Percentiles rank a stretch among this genome's conserved stretches.
Conservation (phyloP, 352 stramenopile genomes). For the Phytophthora rubi region DNA sequence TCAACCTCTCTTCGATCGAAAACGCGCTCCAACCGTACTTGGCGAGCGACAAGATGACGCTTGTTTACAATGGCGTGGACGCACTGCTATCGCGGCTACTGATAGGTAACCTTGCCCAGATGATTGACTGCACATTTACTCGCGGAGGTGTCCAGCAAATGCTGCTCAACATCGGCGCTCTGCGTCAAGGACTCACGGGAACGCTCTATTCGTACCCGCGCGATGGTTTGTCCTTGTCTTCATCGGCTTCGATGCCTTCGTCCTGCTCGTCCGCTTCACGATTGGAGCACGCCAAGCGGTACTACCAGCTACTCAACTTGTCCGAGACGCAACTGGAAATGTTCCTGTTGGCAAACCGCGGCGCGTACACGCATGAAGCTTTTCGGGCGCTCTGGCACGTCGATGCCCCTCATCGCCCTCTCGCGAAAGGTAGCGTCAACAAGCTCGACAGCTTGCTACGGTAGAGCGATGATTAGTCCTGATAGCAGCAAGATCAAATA, state of each 20-base stretch:
- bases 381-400: slow-evolving; percentile 83
- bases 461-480: slow-evolving; percentile 25
- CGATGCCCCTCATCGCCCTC: slow-evolving; percentile 72
- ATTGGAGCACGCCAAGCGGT: slow-evolving; percentile 83
- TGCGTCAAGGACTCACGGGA: slow-evolving; percentile 77
- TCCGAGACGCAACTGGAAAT: slow-evolving; percentile 82
- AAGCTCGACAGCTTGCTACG: slow-evolving; percentile 85
- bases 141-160: slow-evolving; percentile 82
- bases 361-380: slow-evolving; percentile 58
- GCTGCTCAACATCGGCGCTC: slow-evolving; percentile 75
- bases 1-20: slow-evolving; percentile 79
- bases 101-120: slow-evolving; percentile 71
- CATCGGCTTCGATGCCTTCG: slow-evolving; percentile 23
- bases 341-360: slow-evolving; percentile 78
- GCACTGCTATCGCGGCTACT: slow-evolving; percentile 64
- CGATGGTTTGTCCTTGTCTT: slow-evolving; percentile 37
- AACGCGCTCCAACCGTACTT: slow-evolving; percentile 78
- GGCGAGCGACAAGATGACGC: slow-evolving; percentile 73
- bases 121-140: slow-evolving; percentile 66
- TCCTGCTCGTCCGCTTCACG: slow-evolving; percentile 46
- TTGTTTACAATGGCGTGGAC: slow-evolving; percentile 80
- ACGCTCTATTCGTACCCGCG: slow-evolving; percentile 80
- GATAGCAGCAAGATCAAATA: background rate
- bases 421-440: slow-evolving; percentile 80
- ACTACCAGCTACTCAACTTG: slow-evolving; percentile 75